These are phyloP conservation scores for Ophiostoma ips DNA, from an alignment of 2,329 filamentous ascomycete genomes.

Conservation along the genomic window DNA sequence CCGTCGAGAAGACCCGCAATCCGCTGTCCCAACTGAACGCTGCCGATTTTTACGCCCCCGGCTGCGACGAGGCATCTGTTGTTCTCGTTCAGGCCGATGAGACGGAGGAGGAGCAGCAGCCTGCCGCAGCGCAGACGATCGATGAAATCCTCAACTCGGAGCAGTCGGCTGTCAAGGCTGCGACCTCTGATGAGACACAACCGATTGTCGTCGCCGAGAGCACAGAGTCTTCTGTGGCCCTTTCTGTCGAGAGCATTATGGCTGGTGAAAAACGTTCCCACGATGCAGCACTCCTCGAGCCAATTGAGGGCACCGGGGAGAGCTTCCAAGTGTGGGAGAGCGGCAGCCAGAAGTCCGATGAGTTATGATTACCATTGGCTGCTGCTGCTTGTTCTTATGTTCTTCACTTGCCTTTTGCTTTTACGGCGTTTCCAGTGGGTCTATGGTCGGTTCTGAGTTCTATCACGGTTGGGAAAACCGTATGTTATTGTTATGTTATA, in stretches of 20 bases:
- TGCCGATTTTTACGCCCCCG: constrained; percentile 52
- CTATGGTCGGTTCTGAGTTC: background rate
- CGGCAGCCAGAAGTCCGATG: constrained; percentile 46
- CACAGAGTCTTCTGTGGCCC: constrained; percentile 1
- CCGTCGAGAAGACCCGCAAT: constrained; percentile 48
- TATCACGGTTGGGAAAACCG: background rate
- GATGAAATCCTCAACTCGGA: background rate
- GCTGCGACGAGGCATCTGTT: constrained; percentile 47
- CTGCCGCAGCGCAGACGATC: background rate
- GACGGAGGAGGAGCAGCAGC: constrained; percentile 7
- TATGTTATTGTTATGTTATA: background rate
- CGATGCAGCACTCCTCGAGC: constrained; percentile 34
- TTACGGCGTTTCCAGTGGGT: background rate
- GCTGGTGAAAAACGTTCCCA: constrained; percentile 22
- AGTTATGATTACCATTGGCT: constrained; percentile 5
- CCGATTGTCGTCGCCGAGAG: background rate
- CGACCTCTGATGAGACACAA: constrained; percentile 6
- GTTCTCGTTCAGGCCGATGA: constrained; percentile 41
- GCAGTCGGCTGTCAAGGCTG: background rate
- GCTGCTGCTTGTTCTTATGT: background rate
- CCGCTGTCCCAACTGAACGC: constrained; percentile 55
- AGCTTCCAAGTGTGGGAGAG: constrained; percentile 60
- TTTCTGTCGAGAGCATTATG: constrained; percentile 26
- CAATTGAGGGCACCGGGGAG: constrained; percentile 45
- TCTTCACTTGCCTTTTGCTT: background rate